These are phyloP conservation scores for Oryza brachyantha DNA, from an alignment of 176 grass and related monocot genomes.

Conservation along the genomic window DNA sequence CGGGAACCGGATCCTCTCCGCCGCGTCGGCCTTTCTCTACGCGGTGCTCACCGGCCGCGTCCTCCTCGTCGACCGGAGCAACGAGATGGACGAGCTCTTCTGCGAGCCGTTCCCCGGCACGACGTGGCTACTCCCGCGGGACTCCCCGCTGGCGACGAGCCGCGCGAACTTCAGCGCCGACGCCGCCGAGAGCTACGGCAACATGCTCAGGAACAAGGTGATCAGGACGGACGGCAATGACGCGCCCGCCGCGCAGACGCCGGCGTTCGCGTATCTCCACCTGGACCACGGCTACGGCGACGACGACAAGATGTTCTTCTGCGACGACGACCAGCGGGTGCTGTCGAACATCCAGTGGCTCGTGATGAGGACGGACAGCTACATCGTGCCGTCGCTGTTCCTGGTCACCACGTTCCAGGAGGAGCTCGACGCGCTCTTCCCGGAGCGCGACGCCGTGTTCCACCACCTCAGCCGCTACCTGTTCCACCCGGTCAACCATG, in stretches of 20 bases:
- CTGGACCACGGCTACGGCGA: slow-evolving; percentile 51
- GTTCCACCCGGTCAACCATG: slow-evolving; percentile 55
- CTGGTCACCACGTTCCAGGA: slow-evolving; percentile 41
- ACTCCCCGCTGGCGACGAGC: slow-evolving; percentile 37
- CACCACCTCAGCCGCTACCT: slow-evolving; percentile 57
- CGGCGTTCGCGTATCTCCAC: slow-evolving; percentile 62
- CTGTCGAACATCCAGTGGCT: slow-evolving; percentile 44
- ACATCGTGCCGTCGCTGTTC: slow-evolving; percentile 53
- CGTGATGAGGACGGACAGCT: slow-evolving; percentile 42
- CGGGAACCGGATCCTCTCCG: slow-evolving; percentile 64
- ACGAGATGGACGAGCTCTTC: slow-evolving; percentile 56
- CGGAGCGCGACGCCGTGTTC: slow-evolving; percentile 57
- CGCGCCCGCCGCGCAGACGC: not conserved
- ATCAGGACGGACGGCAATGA: not conserved
- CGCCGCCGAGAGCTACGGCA: slow-evolving; percentile 50
- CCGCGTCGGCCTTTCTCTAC: slow-evolving; percentile 64
- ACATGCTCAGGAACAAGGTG: slow-evolving; percentile 40
- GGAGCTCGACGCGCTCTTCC: slow-evolving; percentile 49
- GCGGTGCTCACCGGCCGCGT: slow-evolving; percentile 52
- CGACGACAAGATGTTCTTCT: slow-evolving; percentile 71
- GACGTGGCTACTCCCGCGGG: slow-evolving; percentile 62
- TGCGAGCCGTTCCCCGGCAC: slow-evolving; percentile 78
- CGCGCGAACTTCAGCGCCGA: slow-evolving; percentile 44
- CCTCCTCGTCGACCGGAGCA: slow-evolving; percentile 52
- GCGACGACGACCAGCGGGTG: slow-evolving; percentile 51